Base-by-base conservation (phyloP, 169 alveolate species). In the Cryptosporidium ubiquitum region DNA sequence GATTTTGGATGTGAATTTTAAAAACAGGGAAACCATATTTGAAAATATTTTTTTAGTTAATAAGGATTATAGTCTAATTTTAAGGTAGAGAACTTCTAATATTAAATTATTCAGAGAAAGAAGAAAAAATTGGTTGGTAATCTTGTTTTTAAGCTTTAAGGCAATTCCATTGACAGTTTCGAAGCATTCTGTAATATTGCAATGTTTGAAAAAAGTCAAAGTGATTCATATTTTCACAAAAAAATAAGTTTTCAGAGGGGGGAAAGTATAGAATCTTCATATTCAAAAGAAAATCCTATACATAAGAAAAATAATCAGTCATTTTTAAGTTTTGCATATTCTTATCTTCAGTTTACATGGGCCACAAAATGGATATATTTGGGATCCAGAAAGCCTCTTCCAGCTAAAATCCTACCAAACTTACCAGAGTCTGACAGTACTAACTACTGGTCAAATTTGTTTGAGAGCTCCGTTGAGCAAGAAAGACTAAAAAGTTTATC, bases 361-460 rank as follows among this genome's bases (percentile, higher is more conserved):
- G 89, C 40, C 20, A 79, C 89, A 29, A 79, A 79, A 29, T 79
- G 89, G 89, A 57, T 79, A 42, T 79, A 79, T 64, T 79, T 79
- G 47, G 89, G 89, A 7, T 79, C 79, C 1, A 79, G 23, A 12
- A 64, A 35, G 37, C 55, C 89, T 37, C 75, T 79, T 10, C 89
- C 89, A 18, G 55, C 89, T 31, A 37, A 31, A 9, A 44, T 60
- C 16, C 39, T 79, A 26, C 89, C 89, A 16, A 31, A 64, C 16
- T 39, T 79, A 20, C 73, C 79, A 3, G 68, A 64, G 2, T 60
- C 89, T 9, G 89, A 79, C 44, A 61, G 49, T 42, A 79, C 89
- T 2, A 57, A 44, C 51, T 79, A 79, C 64, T 79, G 89, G 89
- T 79, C 71, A 3, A 79, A 64, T 20, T 3, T 79, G 68, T 79